Percentiles rank a stretch among this genome's conserved stretches.
These are phyloP conservation scores for Apiotrichum sp. DNA, from an alignment of 1,284 basidiomycete genomes.

Conservation along the genomic window DNA sequence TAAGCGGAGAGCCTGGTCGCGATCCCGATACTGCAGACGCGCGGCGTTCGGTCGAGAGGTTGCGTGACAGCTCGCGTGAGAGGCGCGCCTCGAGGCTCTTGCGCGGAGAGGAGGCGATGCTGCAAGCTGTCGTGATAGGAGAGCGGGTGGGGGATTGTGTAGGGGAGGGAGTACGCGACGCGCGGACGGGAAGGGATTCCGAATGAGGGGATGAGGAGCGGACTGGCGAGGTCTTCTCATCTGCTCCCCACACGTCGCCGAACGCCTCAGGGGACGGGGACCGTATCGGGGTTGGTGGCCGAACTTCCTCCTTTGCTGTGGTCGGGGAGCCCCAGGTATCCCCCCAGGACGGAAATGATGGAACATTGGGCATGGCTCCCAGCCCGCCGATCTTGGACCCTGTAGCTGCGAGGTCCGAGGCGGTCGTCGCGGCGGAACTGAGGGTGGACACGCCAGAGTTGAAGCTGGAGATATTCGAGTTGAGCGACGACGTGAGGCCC, in stretches of 20 bases:
- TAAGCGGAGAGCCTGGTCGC: neutral
- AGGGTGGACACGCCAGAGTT: neutral
- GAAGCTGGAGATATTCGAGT: neutral
- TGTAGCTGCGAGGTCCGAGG: neutral
- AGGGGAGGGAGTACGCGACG: no score
- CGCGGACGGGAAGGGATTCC: no score
- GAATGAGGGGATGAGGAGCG: neutral
- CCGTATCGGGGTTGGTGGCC: neutral
- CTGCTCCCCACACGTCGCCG: slow-evolving; percentile 1
- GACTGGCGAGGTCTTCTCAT: neutral
- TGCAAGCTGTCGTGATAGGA: neutral
- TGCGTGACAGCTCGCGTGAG: neutral
- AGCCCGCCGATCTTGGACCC: neutral
- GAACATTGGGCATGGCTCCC: neutral
- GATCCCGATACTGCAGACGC: neutral
- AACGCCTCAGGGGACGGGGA: neutral
- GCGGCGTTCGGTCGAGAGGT: neutral
- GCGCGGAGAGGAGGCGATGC: neutral
- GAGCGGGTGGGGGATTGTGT: neutral
- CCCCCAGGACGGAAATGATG: neutral
- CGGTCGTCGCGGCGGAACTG: neutral
- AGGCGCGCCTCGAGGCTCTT: slow-evolving; percentile 3
- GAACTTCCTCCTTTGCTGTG: neutral
- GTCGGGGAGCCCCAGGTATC: neutral
- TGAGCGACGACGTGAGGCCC: neutral